Evolutionary conservation across 345 rosid genomes (phyloP), one percentile per base, ranked within the genome.

Genomic region (Boechera retrofracta): DNA sequence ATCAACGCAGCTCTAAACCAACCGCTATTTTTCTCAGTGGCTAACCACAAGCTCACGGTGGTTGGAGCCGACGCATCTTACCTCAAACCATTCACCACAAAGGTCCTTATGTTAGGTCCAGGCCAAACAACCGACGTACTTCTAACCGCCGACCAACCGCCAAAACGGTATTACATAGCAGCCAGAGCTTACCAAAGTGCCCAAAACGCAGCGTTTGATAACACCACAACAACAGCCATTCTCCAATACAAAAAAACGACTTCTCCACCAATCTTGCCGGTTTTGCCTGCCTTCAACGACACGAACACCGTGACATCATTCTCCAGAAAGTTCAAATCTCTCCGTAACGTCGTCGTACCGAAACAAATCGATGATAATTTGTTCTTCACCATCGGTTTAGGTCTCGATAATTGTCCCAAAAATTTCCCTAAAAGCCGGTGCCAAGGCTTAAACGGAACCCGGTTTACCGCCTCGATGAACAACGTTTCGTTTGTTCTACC

Each of bases 101-200:
- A 87, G 1, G 93, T 92, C 13, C 83, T 94, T 38, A 82, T 90
- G 94, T 53, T 94, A 6, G 98, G 98, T 41, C 98, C 98, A 0
- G 98, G 98, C 31, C 98, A 94, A 63, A 94, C 98, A 67, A 94
- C 97, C 0, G 98, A 94, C 24, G 98, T 94, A 49, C 67, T 94
- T 41, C 83, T 94, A 83, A 67, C 65, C 8, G 98, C 97, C 0
- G 80, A 92, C 83, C 95, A 88, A 61, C 77, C 67, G 0, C 92
- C 96, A 0, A 82, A 85, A 15, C 86, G 88, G 7, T 94, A 94
- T 79, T 92, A 94, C 84, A 82, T 92, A 63, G 96, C 98, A 0
- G 98, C 87, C 2, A 76, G 87, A 18, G 87, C 98, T 44, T 94
- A 94, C 60, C 89, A 86, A 67, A 94, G 93, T 54, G 92, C 92